Percentiles rank a stretch among this genome's conserved stretches.
Conservation (phyloP, 192 early-diverging fungal genomes). For the Rhizophagus prolifer region DNA sequence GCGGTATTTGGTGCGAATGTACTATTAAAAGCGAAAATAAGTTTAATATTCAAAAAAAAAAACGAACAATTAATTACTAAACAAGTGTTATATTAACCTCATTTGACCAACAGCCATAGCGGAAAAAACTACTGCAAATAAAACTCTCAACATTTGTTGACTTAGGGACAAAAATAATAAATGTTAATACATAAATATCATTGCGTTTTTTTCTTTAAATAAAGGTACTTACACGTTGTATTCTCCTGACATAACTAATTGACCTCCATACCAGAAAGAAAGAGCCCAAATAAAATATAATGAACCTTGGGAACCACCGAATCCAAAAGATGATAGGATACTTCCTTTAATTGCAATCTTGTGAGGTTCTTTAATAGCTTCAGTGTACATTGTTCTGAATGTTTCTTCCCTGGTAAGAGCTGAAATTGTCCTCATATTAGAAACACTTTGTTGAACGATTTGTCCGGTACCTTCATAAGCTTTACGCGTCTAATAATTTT, state of each 20-base stretch:
- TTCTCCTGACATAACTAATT: constrained; percentile 53
- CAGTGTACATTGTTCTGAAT: constrained; percentile 66
- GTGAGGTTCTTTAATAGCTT: constrained; percentile 67
- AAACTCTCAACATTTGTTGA: constrained; percentile 60
- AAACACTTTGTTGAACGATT: constrained; percentile 81
- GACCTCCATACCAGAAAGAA: constrained; percentile 73
- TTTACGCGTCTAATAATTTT: constrained; percentile 55
- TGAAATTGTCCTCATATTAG: constrained; percentile 81
- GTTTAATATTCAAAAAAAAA: not conserved
- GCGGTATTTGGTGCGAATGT: constrained; percentile 73
- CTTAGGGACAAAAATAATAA: not conserved
- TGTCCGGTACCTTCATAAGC: constrained; percentile 77
- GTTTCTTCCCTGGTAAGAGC: constrained; percentile 67
- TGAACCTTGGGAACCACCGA: constrained; percentile 65
- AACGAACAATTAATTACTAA: not conserved
- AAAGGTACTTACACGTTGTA: constrained; percentile 34
- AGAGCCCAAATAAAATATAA: constrained; percentile 74
- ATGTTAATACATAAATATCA: not conserved
- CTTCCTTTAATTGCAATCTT: constrained; percentile 61
- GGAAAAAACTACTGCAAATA: constrained; percentile 77
- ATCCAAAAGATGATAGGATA: constrained; percentile 64
- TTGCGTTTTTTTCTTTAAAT: not conserved
- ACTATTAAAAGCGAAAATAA: constrained; percentile 1
- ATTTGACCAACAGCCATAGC: constrained; percentile 64
- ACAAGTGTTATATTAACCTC: constrained; percentile 29